phyloP scores from a whole-genome alignment of 2,329 filamentous ascomycete species.

The Aspergillus arachidicola region DNA sequence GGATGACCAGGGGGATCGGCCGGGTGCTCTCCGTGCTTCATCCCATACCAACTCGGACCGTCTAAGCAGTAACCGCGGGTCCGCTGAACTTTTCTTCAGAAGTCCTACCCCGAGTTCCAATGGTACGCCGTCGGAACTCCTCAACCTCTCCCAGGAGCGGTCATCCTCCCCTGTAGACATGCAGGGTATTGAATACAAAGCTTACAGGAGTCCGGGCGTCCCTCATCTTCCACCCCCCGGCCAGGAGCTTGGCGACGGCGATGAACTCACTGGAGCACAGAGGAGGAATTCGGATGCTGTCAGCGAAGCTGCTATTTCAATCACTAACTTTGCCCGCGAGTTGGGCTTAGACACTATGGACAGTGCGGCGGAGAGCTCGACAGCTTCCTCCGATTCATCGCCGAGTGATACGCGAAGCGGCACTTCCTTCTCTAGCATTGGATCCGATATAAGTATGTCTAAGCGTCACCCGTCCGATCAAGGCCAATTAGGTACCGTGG shows the following conservation, averaged over 20 bases:
- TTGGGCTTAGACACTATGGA: constrained; percentile 60
- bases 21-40: constrained; percentile 19
- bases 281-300: constrained; percentile 33
- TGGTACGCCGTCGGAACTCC: constrained; percentile 20
- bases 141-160: constrained; percentile 24
- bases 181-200: constrained; percentile 20
- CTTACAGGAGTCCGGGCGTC: constrained; percentile 22
- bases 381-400: constrained; percentile 65
- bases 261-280: constrained; percentile 11
- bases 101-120: constrained; percentile 21
- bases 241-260: constrained; percentile 12
- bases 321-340: constrained; percentile 43
- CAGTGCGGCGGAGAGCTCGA: constrained; percentile 65
- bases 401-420: constrained; percentile 62
- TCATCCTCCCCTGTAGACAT: constrained; percentile 17
- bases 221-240: constrained; percentile 25
- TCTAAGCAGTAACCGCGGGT: constrained; percentile 23
- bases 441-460: constrained; percentile 42
- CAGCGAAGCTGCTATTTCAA: constrained; percentile 35
- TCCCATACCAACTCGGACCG: constrained; percentile 24
- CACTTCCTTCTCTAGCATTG: constrained; percentile 65
- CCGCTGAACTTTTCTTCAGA: constrained; percentile 24
- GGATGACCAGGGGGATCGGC: constrained; percentile 12
- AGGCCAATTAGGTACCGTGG: constrained; percentile 54
- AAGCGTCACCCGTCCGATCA: constrained; percentile 35